phyloP scores from a whole-genome alignment of 2,329 filamentous ascomycete genomes.

The Alternaria dauci region DNA sequence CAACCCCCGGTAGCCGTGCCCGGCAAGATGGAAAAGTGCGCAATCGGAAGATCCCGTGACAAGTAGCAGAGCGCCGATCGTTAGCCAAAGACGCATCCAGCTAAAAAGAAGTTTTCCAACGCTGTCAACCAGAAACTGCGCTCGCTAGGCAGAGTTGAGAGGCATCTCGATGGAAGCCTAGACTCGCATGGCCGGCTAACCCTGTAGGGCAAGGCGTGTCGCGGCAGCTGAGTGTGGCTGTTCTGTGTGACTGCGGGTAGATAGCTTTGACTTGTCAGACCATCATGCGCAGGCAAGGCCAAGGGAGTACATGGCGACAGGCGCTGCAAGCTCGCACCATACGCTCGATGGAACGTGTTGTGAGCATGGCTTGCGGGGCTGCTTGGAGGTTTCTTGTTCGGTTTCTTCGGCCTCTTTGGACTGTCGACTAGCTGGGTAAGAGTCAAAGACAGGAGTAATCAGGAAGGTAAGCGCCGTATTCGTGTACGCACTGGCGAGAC shows the following conservation, averaged over 20 bases:
- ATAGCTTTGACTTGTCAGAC: not conserved
- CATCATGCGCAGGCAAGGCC: not conserved
- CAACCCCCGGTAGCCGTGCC: not conserved
- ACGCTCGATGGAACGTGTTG: not conserved
- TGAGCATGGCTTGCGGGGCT: not conserved
- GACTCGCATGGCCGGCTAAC: slow-evolving; percentile 7
- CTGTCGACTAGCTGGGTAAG: not conserved
- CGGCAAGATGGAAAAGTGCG: not conserved
- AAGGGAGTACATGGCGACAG: not conserved
- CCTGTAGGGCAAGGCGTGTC: slow-evolving; percentile 7
- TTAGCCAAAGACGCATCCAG: not conserved
- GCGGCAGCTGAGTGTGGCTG: slow-evolving; percentile 10
- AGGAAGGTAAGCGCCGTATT: slow-evolving; percentile 2
- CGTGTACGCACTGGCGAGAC: not conserved
- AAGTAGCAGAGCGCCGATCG: not conserved
- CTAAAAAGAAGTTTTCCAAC: slow-evolving; percentile 3
- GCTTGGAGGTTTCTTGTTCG: no score
- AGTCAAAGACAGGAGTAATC: slow-evolving; percentile 1
- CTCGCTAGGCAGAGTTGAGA: slow-evolving; percentile 1
- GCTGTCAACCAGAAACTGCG: not conserved
- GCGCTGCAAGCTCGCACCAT: not conserved
- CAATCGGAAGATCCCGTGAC: not conserved
- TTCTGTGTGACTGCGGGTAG: slow-evolving; percentile 5
- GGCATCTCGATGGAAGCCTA: slow-evolving; percentile 7
- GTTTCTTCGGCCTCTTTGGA: not conserved